Evolutionary conservation across 2,329 filamentous ascomycete genomes (phyloP), one percentile per base, ranked within the genome.

Genomic region (Fusarium nematophilum): DNA sequence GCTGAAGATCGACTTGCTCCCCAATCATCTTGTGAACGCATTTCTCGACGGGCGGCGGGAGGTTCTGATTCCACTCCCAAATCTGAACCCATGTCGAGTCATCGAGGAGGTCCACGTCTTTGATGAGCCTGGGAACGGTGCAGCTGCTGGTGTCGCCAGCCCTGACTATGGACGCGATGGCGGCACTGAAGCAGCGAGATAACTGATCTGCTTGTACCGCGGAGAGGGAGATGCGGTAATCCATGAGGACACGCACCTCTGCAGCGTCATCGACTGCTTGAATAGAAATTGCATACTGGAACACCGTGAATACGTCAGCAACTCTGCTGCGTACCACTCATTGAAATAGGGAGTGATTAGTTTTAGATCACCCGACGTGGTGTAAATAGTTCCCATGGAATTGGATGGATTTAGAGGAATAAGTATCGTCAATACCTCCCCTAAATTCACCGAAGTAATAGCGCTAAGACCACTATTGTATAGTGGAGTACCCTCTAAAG

Each of bases 1-100:
- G 52, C n/a, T 55, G 52, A 1, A 29, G 33, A 9, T 23, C 9
- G 33, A 50, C 39, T 34, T 55, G 33, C 9, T 55, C 21, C 10
- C 7, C 45, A n/a, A 55, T 50, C 45, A 55, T 55, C 27, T 50
- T 45, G 9, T 55, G 45, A 17, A 55, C 31, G 9, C 52, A 55
- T 44, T 50, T 50, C 26, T 55, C 44, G 1, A 50, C 5, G 2
- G 18, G 37, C 6, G 52, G 25, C 5, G 52, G 52, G 9, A 55
- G 38, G 6, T 39, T 15, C 9, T 39, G 27, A 13, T 55, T 54
- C 51, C 51, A 54, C 11, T 45, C 15, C 52, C 25, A 44, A 6
- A 55, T 11, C 9, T 54, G 51, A 17, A 9, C 17, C 31, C 45
- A 44, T 8, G 27, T 55, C 15, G 25, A 23, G 14, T 50, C 52